Evolutionary conservation across 129 eudicot species (phyloP).

Genomic region (Ambrosia artemisiifolia): DNA sequence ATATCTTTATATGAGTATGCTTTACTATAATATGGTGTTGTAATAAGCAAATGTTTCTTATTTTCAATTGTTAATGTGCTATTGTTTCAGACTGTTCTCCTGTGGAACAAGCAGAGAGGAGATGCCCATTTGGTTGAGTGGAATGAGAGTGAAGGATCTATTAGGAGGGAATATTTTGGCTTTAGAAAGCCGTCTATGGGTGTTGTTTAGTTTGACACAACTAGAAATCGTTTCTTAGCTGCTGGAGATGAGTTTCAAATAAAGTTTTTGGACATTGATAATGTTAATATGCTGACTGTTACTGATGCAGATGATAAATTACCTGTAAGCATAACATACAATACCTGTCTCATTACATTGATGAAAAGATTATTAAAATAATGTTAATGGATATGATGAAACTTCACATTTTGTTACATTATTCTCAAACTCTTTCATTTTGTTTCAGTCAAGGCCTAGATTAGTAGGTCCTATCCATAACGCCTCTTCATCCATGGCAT

Average conservation of each 20-base stretch:
- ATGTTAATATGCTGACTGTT: conserved; percentile 49
- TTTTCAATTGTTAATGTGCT: conserved; percentile 9
- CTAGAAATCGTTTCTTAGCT: conserved; percentile 73
- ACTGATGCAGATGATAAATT: conserved; percentile 70
- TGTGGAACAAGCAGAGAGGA: conserved; percentile 90
- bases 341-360: neutral
- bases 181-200: conserved; percentile 72
- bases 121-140: conserved; percentile 88
- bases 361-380: neutral
- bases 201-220: conserved; percentile 82
- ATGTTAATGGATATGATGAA: neutral
- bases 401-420: neutral
- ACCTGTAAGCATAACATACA: conserved; percentile 60
- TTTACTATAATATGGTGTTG: neutral
- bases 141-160: conserved; percentile 90
- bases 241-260: conserved; percentile 85
- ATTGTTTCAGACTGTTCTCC: conserved; percentile 60
- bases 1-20: neutral
- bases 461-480: conserved; percentile 45
- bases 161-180: conserved; percentile 69
- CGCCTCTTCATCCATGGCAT: conserved; percentile 44
- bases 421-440: conserved; percentile 12
- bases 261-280: conserved; percentile 87
- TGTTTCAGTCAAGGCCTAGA: conserved; percentile 35
- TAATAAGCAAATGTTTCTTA: conserved; percentile 6